Conservation (phyloP, 2,329 filamentous ascomycete species). For the Botrytis porri region DNA sequence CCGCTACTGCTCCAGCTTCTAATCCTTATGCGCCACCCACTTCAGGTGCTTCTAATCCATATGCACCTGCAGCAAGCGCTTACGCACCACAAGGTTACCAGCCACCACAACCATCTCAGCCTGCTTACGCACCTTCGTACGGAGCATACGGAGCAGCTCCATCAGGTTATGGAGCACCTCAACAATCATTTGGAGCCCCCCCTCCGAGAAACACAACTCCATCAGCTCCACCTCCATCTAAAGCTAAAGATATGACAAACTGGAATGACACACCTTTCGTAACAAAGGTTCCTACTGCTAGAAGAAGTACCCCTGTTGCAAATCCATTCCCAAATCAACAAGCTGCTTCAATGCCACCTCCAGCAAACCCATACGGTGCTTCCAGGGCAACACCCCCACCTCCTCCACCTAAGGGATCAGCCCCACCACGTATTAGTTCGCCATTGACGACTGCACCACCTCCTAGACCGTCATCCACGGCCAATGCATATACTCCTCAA, state of each 20-base stretch:
- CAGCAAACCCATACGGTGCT: slow-evolving; percentile 55
- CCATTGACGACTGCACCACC: slow-evolving; percentile 54
- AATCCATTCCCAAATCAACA: slow-evolving; percentile 65
- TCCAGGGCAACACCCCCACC: slow-evolving; percentile 65
- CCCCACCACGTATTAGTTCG: slow-evolving; percentile 68
- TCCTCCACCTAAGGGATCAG: slow-evolving; percentile 78
- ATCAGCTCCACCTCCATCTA: slow-evolving; percentile 67
- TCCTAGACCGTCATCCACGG: slow-evolving; percentile 53
- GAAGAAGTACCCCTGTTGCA: slow-evolving; percentile 65
- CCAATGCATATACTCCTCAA: slow-evolving; percentile 64
- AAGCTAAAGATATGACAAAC: slow-evolving; percentile 67
- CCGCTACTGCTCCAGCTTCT: slow-evolving; percentile 36
- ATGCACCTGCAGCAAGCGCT: slow-evolving; percentile 43
- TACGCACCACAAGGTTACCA: slow-evolving; percentile 44
- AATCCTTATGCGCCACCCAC: slow-evolving; percentile 50
- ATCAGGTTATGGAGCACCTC: slow-evolving; percentile 34
- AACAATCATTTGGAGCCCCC: slow-evolving; percentile 47
- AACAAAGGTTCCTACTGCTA: slow-evolving; percentile 64
- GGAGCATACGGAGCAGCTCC: slow-evolving; percentile 34
- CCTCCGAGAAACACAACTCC: slow-evolving; percentile 65
- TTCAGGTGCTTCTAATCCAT: slow-evolving; percentile 45
- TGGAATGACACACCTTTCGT: slow-evolving; percentile 98
- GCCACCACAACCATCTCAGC: slow-evolving; percentile 39
- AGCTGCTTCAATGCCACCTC: slow-evolving; percentile 52
- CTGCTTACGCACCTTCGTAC: slow-evolving; percentile 37